phyloP scores from a whole-genome alignment of 805 yeast species.

The Candida railenensis region DNA sequence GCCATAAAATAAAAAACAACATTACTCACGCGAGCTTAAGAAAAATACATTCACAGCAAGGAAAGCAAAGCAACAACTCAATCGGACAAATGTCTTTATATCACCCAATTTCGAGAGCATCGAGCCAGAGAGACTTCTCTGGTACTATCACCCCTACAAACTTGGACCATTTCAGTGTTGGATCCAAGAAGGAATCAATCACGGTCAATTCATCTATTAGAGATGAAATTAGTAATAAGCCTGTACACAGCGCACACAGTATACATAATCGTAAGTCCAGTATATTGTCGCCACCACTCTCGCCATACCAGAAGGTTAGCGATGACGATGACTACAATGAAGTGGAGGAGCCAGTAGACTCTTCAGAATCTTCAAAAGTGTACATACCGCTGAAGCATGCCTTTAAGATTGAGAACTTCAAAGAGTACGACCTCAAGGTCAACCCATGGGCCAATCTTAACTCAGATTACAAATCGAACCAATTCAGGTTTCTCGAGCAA shows the following conservation, averaged over 20 bases:
- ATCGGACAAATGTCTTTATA: conserved; percentile 29
- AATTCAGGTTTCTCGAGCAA: conserved; percentile 52
- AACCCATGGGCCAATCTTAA: conserved; percentile 50
- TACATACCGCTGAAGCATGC: conserved; percentile 23
- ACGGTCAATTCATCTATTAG: not conserved
- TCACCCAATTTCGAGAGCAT: conserved; percentile 32
- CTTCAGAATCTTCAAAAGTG: conserved; percentile 10
- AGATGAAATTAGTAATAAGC: not conserved
- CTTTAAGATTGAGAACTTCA: conserved; percentile 50
- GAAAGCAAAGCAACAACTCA: too few relatives aligned
- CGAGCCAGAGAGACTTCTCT: conserved; percentile 22
- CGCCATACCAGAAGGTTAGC: conserved; percentile 34
- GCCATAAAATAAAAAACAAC: not conserved
- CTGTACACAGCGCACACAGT: not conserved
- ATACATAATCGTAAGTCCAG: conserved; percentile 8
- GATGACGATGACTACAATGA: not conserved
- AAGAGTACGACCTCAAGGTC: conserved; percentile 46
- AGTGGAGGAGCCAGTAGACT: conserved; percentile 1
- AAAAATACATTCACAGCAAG: too few relatives aligned
- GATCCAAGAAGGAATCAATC: not conserved
- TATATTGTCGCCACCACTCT: conserved; percentile 48
- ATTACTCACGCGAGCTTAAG: not conserved
- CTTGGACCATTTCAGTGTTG: conserved; percentile 3
- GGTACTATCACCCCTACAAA: conserved; percentile 34
- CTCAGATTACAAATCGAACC: conserved; percentile 47